Conservation (phyloP, 1,139 yeast genomes). For the Arxiozyma bovina region DNA sequence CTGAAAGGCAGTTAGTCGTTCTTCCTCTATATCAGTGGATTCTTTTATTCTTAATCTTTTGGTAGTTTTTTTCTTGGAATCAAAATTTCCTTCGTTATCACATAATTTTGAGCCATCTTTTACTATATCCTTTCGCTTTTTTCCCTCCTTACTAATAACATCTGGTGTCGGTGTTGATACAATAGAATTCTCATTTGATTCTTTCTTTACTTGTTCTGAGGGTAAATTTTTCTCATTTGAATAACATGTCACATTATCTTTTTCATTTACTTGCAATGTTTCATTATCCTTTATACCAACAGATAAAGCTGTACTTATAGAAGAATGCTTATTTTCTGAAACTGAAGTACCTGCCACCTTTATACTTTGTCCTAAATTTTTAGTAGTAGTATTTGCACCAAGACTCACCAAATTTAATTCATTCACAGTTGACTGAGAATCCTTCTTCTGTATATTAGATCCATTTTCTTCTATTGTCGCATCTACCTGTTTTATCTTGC, state of each 20-base stretch:
- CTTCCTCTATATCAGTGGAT: slow-evolving; percentile 34
- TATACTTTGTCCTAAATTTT: not conserved
- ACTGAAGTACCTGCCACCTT: not conserved
- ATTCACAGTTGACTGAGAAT: not conserved
- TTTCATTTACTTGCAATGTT: not conserved
- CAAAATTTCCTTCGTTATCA: not conserved
- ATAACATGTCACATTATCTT: not conserved
- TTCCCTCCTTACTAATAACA: slow-evolving; percentile 6
- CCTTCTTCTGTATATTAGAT: not conserved
- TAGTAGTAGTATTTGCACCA: not conserved
- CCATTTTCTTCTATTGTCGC: not conserved
- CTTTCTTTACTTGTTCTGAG: not conserved
- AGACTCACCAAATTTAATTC: not conserved
- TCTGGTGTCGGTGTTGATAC: not conserved
- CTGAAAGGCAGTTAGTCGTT: slow-evolving; percentile 58
- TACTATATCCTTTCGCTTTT: slow-evolving; percentile 4
- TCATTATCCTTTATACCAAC: not conserved
- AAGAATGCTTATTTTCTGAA: not conserved
- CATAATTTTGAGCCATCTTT: slow-evolving; percentile 1
- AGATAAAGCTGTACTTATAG: not conserved
- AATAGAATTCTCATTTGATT: not conserved
- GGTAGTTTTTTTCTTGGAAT: slow-evolving; percentile 12
- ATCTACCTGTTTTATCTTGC: not conserved
- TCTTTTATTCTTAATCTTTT: slow-evolving; percentile 12
- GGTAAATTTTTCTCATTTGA: not conserved